Conservation (phyloP, 139 green algal species). For the Edaphochlamys debaryana region DNA sequence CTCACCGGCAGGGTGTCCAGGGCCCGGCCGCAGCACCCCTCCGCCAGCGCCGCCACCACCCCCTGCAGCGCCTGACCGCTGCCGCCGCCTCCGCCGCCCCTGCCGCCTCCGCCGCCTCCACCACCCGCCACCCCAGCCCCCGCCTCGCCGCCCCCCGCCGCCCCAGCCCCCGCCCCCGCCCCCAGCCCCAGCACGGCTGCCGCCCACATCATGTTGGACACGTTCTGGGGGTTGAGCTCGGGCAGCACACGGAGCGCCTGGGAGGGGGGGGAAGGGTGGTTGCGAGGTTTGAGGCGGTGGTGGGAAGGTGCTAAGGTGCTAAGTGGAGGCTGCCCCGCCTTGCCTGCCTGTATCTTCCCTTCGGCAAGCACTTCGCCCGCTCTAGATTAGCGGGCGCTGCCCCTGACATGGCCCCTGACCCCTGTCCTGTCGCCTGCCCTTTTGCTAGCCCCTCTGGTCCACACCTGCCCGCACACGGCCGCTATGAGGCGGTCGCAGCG, state of each 20-base stretch:
- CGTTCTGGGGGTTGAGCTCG: slow-evolving; percentile 47
- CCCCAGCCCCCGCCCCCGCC: neutral
- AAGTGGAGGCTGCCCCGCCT: no score
- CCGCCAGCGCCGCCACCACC: neutral
- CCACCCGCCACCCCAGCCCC: neutral
- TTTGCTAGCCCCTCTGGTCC: no score
- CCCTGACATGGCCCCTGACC: no score
- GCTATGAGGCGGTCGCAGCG: neutral
- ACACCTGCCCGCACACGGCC: slow-evolving; percentile 6
- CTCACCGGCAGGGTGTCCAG: neutral
- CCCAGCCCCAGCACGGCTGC: slow-evolving; percentile 23
- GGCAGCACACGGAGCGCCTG: neutral
- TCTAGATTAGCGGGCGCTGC: no score
- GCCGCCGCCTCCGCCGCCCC: neutral
- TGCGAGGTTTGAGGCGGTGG: no score
- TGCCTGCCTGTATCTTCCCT: no score
- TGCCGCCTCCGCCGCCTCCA: neutral
- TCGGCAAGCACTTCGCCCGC: no score
- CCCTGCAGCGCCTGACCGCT: neutral
- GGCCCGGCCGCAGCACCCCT: slow-evolving; percentile 8
- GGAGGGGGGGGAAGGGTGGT: neutral
- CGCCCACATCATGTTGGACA: slow-evolving; percentile 35
- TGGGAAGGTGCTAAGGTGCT: no score
- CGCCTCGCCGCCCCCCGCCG: neutral
- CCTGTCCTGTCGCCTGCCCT: no score